phyloP scores from a whole-genome alignment of 2,329 filamentous ascomycete species.

The Paecilomyces sp. region DNA sequence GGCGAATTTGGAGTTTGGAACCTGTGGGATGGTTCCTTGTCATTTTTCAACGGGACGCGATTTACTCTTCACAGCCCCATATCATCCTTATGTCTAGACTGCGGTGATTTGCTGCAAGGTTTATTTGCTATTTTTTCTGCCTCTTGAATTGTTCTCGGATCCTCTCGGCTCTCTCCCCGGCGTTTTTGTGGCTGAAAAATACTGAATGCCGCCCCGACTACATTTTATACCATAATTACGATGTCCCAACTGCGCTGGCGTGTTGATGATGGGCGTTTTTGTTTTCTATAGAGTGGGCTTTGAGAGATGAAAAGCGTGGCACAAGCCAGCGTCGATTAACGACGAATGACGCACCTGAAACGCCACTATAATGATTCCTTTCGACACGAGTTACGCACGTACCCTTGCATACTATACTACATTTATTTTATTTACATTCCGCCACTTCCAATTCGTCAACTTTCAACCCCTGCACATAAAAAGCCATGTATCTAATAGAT shows the following conservation, averaged over 20 bases:
- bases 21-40: not conserved
- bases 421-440: not conserved
- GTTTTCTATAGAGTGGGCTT: not conserved
- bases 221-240: not conserved
- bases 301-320: not conserved
- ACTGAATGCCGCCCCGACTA: not conserved
- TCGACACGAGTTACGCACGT: conserved; percentile 7
- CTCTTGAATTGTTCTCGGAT: conserved; percentile 8
- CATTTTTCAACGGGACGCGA: not conserved
- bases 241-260: not conserved
- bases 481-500: not conserved
- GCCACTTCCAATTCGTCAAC: not conserved
- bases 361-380: not conserved
- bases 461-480: not conserved
- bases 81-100: not conserved
- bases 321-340: not conserved
- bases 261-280: not conserved
- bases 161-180: conserved; percentile 2
- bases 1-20: not conserved
- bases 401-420: conserved; percentile 1
- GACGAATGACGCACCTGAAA: conserved; percentile 3
- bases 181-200: not conserved
- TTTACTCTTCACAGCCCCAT: not conserved
- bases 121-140: not conserved
- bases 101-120: conserved; percentile 2